Evolutionary conservation across 1,139 yeast genomes (phyloP).

Genomic region (Saccharomyces hybrid): DNA sequence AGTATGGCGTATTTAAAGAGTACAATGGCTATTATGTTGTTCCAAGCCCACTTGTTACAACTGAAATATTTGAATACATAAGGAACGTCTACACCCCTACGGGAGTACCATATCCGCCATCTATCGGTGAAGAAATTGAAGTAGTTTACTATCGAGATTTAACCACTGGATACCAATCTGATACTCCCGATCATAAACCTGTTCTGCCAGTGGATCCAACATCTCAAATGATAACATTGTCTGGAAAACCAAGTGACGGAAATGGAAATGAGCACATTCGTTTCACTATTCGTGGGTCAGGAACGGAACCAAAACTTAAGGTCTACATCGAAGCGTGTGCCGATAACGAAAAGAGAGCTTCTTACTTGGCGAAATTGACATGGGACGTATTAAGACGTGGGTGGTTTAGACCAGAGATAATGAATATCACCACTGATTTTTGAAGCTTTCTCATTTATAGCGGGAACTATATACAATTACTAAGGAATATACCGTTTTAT

Average conservation of each 20-base stretch:
- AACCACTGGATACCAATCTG: conserved; percentile 73
- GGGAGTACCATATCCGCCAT: conserved; percentile 27
- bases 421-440: conserved; percentile 26
- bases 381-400: conserved; percentile 52
- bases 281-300: conserved; percentile 88
- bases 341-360: conserved; percentile 40
- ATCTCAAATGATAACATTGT: conserved; percentile 82
- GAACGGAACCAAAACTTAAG: conserved; percentile 93
- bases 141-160: conserved; percentile 75
- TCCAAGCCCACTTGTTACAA: conserved; percentile 44
- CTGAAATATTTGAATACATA: conserved; percentile 49
- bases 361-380: conserved; percentile 48
- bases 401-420: conserved; percentile 55
- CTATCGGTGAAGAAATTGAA: conserved; percentile 36
- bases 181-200: conserved; percentile 53
- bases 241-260: conserved; percentile 18
- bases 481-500: too few species aligned
- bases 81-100: conserved; percentile 24
- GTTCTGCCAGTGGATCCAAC: conserved; percentile 58
- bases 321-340: conserved; percentile 80
- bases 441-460: not conserved
- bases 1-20: conserved; percentile 76
- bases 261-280: conserved; percentile 40
- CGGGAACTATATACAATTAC: not conserved
- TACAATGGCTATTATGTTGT: conserved; percentile 80